phyloP scores from a whole-genome alignment of 441 rosid genomes.

The Jatropha multifida region DNA sequence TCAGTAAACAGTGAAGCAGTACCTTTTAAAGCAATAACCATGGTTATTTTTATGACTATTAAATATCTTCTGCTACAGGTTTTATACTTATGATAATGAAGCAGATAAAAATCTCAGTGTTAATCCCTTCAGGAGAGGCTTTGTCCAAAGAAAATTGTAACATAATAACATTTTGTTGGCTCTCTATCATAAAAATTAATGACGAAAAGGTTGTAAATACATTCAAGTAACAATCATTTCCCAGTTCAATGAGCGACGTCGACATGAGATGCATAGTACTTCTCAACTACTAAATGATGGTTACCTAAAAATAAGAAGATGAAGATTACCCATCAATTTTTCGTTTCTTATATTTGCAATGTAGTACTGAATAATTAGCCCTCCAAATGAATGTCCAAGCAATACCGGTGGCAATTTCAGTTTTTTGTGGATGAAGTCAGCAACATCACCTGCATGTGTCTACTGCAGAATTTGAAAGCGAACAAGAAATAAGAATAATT shows the following conservation, averaged over 20 bases:
- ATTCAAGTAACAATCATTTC: background rate
- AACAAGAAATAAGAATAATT: conserved; percentile 21
- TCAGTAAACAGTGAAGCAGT: background rate
- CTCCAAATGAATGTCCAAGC: conserved; percentile 93
- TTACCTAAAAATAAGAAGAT: conserved; percentile 4
- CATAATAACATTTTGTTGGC: background rate
- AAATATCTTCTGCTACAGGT: background rate
- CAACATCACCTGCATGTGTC: conserved; percentile 89
- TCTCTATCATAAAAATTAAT: background rate
- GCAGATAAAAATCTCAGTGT: background rate
- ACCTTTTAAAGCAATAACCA: background rate
- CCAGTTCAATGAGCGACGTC: background rate
- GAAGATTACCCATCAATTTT: conserved; percentile 38
- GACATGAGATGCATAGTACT: too few relatives aligned
- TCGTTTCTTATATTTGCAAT: conserved; percentile 51
- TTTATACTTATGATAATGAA: background rate
- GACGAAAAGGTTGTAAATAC: background rate
- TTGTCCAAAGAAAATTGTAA: background rate
- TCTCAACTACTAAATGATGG: background rate
- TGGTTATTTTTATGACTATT: background rate
- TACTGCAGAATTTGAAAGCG: conserved; percentile 44
- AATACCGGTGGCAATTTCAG: conserved; percentile 60
- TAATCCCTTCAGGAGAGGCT: background rate
- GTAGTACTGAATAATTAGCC: conserved; percentile 74
- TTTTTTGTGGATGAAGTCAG: conserved; percentile 59